Percentiles rank a stretch among this genome's conserved stretches.
phyloP scores from a whole-genome alignment of 1,139 yeast genomes.

The Pichia sp. region DNA sequence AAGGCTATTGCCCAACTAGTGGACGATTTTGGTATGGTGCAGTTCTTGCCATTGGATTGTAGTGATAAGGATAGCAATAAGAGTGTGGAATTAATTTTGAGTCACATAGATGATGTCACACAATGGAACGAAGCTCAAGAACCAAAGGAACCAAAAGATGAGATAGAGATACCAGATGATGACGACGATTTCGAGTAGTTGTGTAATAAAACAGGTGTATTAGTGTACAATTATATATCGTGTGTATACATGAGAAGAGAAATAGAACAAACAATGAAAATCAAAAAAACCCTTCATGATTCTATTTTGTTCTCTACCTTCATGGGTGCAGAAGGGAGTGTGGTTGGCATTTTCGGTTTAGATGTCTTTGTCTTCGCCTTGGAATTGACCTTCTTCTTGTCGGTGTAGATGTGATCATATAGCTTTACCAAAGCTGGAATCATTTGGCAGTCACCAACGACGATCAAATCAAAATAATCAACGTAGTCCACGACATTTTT shows the following conservation, averaged over 20 bases:
- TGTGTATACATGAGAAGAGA: not conserved
- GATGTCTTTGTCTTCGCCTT: not conserved
- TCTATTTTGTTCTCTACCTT: not conserved
- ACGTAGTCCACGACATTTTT: slow-evolving; percentile 46
- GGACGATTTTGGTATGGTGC: slow-evolving; percentile 99
- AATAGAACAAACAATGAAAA: too few relatives aligned
- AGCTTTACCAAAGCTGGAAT: slow-evolving; percentile 34
- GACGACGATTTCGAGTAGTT: slow-evolving; percentile 21
- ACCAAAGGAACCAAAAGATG: slow-evolving; percentile 91
- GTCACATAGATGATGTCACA: slow-evolving; percentile 93
- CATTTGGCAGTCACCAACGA: slow-evolving; percentile 58
- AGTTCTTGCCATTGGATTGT: slow-evolving; percentile 85
- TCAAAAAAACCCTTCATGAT: not conserved
- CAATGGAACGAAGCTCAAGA: slow-evolving; percentile 98
- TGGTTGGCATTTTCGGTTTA: too few relatives aligned
- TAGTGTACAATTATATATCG: not conserved
- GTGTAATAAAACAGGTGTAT: not conserved
- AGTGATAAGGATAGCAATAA: slow-evolving; percentile 59
- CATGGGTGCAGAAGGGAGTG: not conserved
- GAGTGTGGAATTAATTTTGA: slow-evolving; percentile 74
- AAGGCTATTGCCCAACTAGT: slow-evolving; percentile 81
- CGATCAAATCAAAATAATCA: slow-evolving; percentile 49
- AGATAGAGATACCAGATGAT: slow-evolving; percentile 48
- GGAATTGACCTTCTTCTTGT: slow-evolving; percentile 4
- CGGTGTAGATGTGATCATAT: slow-evolving; percentile 21